Base-by-base conservation (phyloP, 2,329 filamentous ascomycete species). In the Cordyceps pruinosa region DNA sequence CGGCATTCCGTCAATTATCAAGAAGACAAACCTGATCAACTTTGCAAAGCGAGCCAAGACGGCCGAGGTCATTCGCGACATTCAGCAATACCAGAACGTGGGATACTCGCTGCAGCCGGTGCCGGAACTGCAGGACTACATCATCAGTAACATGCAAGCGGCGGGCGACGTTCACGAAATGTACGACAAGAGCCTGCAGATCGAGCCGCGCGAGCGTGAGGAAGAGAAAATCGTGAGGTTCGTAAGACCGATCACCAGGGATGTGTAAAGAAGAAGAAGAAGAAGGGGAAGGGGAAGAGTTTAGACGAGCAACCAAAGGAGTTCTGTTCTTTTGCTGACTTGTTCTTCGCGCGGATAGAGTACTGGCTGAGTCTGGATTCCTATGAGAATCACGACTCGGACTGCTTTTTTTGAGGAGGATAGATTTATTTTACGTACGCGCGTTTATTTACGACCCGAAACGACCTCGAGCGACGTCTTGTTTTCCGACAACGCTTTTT, bases 211-310 rank as follows among this genome's bases (percentile, higher is more conserved):
- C 67, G 94, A 99, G 77, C 84, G 94, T 66, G 94, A 99, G 77
- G 94, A 99, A 70, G 94, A 99, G 77, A 97, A 97, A 81, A 97
- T 99, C 79, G 93, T 96, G 70, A 95, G 94, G 92, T 96, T 86
- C 68, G 83, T 80, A 50, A 49, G 50, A 53, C 28, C 39, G n/a
- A 21, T 34, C 19, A 44, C 28, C 50, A 34, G 44, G 50, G 28
- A 23, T 19, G 37, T 10, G 13, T 53, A 25, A 30, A 44, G 12
- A 21, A n/a, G n/a, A 44, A 17, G 23, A 46, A 35, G 26, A 30
- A 25, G 26, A 48, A 48, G n/a, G n/a, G n/a, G n/a, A n/a, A n/a
- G n/a, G n/a, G n/a, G n/a, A n/a, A n/a, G n/a, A n/a, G n/a, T n/a
- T 10, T 12, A 28, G 34, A 32, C 12, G 26, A 17, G 34, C 32